A percentile compares a stretch with the other conserved stretches of the same genome.
phyloP scores from a whole-genome alignment of 2,329 filamentous ascomycete genomes.

The Colletotrichum sp. region DNA sequence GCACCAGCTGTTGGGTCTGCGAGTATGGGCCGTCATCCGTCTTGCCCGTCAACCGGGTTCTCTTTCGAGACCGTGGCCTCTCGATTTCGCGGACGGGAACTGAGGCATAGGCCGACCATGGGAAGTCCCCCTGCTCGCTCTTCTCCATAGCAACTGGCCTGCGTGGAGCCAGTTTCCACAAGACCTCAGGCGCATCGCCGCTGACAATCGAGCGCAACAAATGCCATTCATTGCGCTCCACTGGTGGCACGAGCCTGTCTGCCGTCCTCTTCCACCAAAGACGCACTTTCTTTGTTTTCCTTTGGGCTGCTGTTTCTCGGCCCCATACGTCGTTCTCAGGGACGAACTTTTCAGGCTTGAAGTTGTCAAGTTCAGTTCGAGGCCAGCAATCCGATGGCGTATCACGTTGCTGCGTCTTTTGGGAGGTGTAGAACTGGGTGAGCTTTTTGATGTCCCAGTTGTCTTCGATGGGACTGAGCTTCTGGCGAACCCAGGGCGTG shows the following conservation, averaged over 20 bases:
- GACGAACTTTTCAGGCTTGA: conserved; percentile 40
- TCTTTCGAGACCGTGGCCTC: conserved; percentile 35
- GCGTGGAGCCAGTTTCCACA: conserved; percentile 43
- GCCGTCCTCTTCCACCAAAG: conserved; percentile 53
- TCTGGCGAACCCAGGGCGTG: conserved; percentile 31
- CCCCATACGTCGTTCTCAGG: conserved; percentile 56
- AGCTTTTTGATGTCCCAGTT: conserved; percentile 56
- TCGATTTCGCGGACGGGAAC: conserved; percentile 44
- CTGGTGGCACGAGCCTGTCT: conserved; percentile 57
- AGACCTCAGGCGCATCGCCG: conserved; percentile 40
- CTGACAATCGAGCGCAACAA: conserved; percentile 50
- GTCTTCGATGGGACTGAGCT: conserved; percentile 40
- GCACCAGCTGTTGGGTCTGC: conserved; percentile 27
- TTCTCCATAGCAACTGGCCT: conserved; percentile 31
- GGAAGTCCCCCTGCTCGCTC: conserved; percentile 29
- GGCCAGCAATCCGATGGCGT: conserved; percentile 30
- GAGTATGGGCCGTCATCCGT: conserved; percentile 42
- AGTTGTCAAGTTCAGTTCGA: conserved; percentile 21
- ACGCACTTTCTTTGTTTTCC: conserved; percentile 46
- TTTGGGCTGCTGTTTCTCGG: conserved; percentile 41
- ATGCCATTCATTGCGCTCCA: conserved; percentile 61
- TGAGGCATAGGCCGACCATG: conserved; percentile 49
- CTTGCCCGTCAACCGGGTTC: conserved; percentile 40
- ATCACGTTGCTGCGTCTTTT: conserved; percentile 37
- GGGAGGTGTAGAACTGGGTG: conserved; percentile 43